These are phyloP conservation scores for Trichoderma afroharzianum DNA, from an alignment of 2,329 filamentous ascomycete species.

Conservation along the genomic window DNA sequence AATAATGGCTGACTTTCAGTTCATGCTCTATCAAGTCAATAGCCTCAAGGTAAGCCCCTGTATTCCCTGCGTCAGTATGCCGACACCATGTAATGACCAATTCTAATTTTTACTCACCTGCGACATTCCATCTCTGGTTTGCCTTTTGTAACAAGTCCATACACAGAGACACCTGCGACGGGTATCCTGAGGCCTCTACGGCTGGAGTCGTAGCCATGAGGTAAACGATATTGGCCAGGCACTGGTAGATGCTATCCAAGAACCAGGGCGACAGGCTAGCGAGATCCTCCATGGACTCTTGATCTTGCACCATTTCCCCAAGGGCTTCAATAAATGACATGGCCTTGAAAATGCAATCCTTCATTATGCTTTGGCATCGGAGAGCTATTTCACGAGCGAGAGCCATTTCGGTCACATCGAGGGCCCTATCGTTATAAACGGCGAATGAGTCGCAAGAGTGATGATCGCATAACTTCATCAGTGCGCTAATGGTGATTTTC, in stretches of 20 bases:
- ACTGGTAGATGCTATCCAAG: conserved; percentile 11
- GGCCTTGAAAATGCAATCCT: neutral
- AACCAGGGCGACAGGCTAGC: conserved; percentile 16
- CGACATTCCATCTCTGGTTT: conserved; percentile 15
- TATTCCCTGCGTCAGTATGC: neutral
- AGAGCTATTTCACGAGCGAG: conserved; percentile 11
- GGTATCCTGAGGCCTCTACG: neutral
- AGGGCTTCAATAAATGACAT: conserved; percentile 6
- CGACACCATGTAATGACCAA: rapidly evolving
- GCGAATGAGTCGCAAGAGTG: conserved; percentile 18
- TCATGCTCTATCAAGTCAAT: conserved; percentile 8
- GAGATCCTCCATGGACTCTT: neutral
- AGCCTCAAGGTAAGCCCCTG: conserved; percentile 11
- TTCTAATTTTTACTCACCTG: neutral
- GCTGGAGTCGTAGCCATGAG: neutral
- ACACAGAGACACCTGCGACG: neutral
- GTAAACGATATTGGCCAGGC: conserved; percentile 6
- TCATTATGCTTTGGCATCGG: neutral
- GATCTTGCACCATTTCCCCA: neutral
- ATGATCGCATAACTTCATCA: conserved; percentile 18
- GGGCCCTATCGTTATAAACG: neutral
- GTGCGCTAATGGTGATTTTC: neutral
- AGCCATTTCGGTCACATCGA: neutral
- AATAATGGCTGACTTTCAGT: neutral
- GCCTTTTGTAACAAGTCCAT: conserved; percentile 1